A percentile compares a stretch with the other conserved stretches of the same genome.
Evolutionary conservation across 345 rosid genomes (phyloP).

Genomic region (Chamaenerion angustifolium): DNA sequence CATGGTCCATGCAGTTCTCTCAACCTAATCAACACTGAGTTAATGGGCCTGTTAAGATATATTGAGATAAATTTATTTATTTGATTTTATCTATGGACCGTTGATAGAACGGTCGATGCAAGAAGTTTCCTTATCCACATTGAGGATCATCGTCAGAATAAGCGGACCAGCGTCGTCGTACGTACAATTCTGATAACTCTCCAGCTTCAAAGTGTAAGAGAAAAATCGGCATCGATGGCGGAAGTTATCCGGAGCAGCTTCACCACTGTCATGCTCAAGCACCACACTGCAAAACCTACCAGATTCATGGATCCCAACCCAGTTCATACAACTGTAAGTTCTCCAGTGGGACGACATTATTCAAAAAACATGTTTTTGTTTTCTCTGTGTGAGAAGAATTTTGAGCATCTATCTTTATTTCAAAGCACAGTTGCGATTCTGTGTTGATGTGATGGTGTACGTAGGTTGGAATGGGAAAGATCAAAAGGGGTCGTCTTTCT

Average conservation of each 20-base stretch:
- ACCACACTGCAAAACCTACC: constrained; percentile 9
- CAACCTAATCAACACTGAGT: too few species aligned
- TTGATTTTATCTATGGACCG: too few species aligned
- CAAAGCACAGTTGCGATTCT: neutral
- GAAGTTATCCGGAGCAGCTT: constrained; percentile 32
- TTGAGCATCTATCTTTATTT: neutral
- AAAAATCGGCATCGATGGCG: constrained; percentile 25
- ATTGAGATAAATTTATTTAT: too few species aligned
- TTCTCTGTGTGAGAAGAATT: too few species aligned
- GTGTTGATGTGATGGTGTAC: neutral
- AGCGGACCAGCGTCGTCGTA: too few species aligned
- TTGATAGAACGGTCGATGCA: constrained; percentile 18
- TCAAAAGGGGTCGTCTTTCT: constrained; percentile 14
- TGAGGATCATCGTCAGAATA: constrained; percentile 2
- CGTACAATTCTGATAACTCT: neutral
- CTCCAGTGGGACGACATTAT: neutral
- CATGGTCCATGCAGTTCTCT: too few species aligned
- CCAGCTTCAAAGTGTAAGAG: neutral
- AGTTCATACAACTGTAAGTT: constrained; percentile 19
- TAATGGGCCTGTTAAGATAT: too few species aligned
- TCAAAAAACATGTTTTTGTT: neutral
- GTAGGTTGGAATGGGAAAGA: constrained; percentile 16
- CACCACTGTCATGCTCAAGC: constrained; percentile 23
- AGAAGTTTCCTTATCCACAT: constrained; percentile 38
- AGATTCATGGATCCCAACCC: constrained; percentile 16